Evolutionary conservation across 1,284 basidiomycete genomes (phyloP), one percentile per base, ranked within the genome.

Genomic region (Boletus nobilissimus): DNA sequence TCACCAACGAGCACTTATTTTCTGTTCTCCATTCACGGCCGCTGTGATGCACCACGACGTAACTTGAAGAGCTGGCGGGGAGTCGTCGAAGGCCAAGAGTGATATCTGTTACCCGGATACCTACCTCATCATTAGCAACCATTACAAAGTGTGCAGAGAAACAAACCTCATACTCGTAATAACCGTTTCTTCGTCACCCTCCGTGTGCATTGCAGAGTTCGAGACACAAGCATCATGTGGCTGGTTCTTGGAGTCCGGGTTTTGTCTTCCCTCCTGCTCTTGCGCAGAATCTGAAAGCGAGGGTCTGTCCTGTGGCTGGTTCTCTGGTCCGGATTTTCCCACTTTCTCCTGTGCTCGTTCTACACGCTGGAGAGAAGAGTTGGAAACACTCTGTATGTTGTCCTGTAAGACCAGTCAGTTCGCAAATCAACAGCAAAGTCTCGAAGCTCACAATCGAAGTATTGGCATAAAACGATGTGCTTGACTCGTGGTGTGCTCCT

Each of bases 1-100:
- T 36, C n/a, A 68, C 46, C 24, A 46, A 29, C 3, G 64, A n/a
- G n/a, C 24, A 22, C 19, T 64, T 73, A 40, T 65, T 73, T 46
- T 66, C 26, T 3, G 79, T 79, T 68, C 70, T 72, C 43, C 70
- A 78, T 32, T 80, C 46, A 7, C 34, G 36, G 6, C 73, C 76
- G 38, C 68, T 62, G 63, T 75, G 48, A 11, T 71, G 63, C n/a
- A 80, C 72, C 3, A 16, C 16, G 34, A 32, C 14, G 14, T 80
- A 71, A n/a, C n/a, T 34, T 8, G 46, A 16, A 66, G 75, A 80
- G 8, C 76, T 72, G 16, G 40, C 63, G 13, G 72, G 72, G 3
- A 78, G 65, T 22, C 63, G 77, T 40, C 69, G 10, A 29, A 73
- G 67, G 19, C 48, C 63, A 70, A 57, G 11, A 34, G 36, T 7